Evolutionary conservation across 2,329 filamentous ascomycete genomes (phyloP).

Genomic region (Xylaria sp.): DNA sequence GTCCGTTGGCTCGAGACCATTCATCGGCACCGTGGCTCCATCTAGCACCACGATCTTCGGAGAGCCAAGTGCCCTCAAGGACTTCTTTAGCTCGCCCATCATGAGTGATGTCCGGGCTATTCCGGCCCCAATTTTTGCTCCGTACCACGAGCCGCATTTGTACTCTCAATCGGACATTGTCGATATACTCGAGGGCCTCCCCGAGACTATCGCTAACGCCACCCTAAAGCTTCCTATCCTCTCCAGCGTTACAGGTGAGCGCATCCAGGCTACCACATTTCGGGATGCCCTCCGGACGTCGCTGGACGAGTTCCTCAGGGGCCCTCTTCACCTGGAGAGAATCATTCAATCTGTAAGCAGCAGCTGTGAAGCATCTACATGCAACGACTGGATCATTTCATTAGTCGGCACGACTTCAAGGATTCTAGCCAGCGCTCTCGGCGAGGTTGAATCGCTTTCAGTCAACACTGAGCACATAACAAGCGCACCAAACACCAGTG

Average conservation of each 20-base stretch:
- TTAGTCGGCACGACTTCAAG: not conserved
- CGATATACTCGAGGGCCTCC: not conserved
- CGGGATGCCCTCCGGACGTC: not conserved
- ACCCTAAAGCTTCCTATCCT: not conserved
- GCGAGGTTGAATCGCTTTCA: not conserved
- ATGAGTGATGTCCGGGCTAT: conserved; percentile 4
- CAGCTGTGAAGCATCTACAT: not conserved
- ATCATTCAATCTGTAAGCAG: not conserved
- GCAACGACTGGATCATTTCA: not conserved
- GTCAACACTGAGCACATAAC: not conserved
- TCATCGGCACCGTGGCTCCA: not conserved
- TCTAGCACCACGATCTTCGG: not conserved
- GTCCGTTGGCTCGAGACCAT: not conserved
- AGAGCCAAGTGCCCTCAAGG: not conserved
- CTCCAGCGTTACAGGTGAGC: not conserved
- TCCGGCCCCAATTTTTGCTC: conserved; percentile 3
- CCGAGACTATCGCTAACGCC: not conserved
- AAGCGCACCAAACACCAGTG: not conserved
- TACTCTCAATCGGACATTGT: conserved; percentile 1
- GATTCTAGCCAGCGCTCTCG: not conserved
- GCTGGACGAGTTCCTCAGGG: not conserved
- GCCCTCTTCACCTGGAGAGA: not conserved
- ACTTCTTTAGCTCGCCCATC: not conserved
- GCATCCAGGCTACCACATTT: not conserved
- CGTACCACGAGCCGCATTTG: conserved; percentile 4